A percentile compares a stretch with the other conserved stretches of the same genome.
Evolutionary conservation across 2,329 filamentous ascomycete species (phyloP).

Genomic region (Fusarium austroafricanum): DNA sequence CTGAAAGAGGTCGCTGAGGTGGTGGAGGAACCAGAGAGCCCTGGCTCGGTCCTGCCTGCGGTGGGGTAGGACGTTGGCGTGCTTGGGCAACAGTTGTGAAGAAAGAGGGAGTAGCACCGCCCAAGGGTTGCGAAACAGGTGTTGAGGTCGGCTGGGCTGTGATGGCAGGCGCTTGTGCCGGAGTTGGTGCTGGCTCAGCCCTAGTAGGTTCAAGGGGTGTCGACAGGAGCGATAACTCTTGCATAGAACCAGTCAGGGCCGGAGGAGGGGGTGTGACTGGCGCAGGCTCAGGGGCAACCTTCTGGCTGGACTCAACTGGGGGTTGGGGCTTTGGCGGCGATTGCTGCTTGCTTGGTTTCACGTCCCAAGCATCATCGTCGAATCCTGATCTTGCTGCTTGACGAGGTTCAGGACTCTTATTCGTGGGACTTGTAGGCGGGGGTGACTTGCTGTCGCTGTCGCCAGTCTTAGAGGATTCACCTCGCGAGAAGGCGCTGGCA

Average conservation of each 20-base stretch:
- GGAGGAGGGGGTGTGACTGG: slow-evolving; percentile 51
- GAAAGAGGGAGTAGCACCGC: slow-evolving; percentile 69
- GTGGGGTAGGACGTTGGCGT: slow-evolving; percentile 54
- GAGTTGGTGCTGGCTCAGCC: slow-evolving; percentile 49
- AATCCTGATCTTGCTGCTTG: slow-evolving; percentile 68
- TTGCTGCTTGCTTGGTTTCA: slow-evolving; percentile 80
- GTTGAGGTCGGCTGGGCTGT: slow-evolving; percentile 47
- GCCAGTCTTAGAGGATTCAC: slow-evolving; percentile 51
- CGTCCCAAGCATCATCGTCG: slow-evolving; percentile 97
- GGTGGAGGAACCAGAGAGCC: slow-evolving; percentile 78
- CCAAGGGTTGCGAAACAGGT: slow-evolving; percentile 58
- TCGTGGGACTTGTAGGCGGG: slow-evolving; percentile 42
- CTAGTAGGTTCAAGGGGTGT: slow-evolving; percentile 65
- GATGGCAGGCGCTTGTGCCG: slow-evolving; percentile 12
- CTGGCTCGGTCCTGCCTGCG: slow-evolving; percentile 58
- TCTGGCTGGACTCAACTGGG: slow-evolving; percentile 27
- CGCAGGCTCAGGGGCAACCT: slow-evolving; percentile 42
- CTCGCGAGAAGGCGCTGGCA: slow-evolving; percentile 82
- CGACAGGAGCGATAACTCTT: slow-evolving; percentile 66
- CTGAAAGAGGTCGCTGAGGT: slow-evolving; percentile 84
- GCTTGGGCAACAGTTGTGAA: slow-evolving; percentile 61
- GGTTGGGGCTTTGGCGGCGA: slow-evolving; percentile 37
- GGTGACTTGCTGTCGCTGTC: slow-evolving; percentile 41
- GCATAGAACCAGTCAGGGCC: slow-evolving; percentile 74
- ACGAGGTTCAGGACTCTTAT: slow-evolving; percentile 47